These are phyloP conservation scores for Excoecaria cochinchinensis DNA, from an alignment of 345 rosid genomes.

Conservation along the genomic window DNA sequence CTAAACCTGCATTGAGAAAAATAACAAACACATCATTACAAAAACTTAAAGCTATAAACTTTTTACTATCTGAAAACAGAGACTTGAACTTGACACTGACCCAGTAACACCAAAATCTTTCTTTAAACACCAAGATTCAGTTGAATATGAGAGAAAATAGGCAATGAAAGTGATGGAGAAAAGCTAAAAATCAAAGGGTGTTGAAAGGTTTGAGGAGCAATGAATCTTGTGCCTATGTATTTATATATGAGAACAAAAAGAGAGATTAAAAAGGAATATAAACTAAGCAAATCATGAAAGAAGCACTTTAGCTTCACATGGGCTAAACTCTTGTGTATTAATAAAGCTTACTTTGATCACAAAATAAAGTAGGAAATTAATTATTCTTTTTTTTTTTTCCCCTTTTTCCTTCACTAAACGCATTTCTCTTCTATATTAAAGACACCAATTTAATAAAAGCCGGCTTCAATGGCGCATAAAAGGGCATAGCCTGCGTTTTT, in stretches of 20 bases:
- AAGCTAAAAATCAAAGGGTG: slow-evolving; percentile 7
- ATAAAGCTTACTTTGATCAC: slow-evolving; percentile 31
- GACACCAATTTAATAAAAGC: slow-evolving; percentile 42
- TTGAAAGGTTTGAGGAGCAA: slow-evolving; percentile 22
- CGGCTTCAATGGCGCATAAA: slow-evolving; percentile 67
- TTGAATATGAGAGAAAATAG: neutral
- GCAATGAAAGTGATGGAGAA: neutral
- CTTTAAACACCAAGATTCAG: neutral
- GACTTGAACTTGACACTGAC: slow-evolving; percentile 11
- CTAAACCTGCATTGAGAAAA: slow-evolving; percentile 32
- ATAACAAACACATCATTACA: neutral
- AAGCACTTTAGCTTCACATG: slow-evolving; percentile 74
- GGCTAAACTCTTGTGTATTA: slow-evolving; percentile 50
- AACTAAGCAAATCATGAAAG: slow-evolving; percentile 47
- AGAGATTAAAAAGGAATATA: neutral
- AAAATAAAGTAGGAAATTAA: slow-evolving; percentile 1
- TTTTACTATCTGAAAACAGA: neutral
- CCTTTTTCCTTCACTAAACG: slow-evolving; percentile 29
- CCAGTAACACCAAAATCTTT: slow-evolving; percentile 11
- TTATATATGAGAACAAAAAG: slow-evolving; percentile 30
- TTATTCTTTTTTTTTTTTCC: neutral
- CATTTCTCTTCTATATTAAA: slow-evolving; percentile 11
- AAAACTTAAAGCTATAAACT: neutral
- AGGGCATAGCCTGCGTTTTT: slow-evolving; percentile 59
- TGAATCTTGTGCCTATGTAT: slow-evolving; percentile 31